Conservation (phyloP, 495 filamentous ascomycete genomes). For the Hypoxylon perforatum region DNA sequence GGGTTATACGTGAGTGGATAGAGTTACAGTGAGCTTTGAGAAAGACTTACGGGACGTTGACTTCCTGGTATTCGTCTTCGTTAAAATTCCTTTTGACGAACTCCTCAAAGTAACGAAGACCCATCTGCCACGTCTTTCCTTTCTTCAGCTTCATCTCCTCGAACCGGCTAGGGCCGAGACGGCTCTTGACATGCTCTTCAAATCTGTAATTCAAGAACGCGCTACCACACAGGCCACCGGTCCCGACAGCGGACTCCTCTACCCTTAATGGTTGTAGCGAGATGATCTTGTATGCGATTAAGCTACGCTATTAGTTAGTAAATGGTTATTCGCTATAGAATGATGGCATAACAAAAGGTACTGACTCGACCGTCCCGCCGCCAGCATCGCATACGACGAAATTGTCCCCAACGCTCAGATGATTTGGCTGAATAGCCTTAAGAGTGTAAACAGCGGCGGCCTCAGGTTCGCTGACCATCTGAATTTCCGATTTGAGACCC, state of each 20-base stretch:
- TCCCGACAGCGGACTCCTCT: slow-evolving; percentile 73
- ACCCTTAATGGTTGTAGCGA: slow-evolving; percentile 68
- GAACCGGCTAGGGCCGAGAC: slow-evolving; percentile 66
- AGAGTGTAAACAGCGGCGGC: slow-evolving; percentile 80
- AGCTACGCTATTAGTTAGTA: slow-evolving; percentile 48
- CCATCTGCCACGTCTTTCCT: slow-evolving; percentile 78
- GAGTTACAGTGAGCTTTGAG: too few species aligned
- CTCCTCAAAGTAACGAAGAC: slow-evolving; percentile 72
- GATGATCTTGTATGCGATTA: slow-evolving; percentile 76
- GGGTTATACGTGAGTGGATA: not conserved
- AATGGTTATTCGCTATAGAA: slow-evolving; percentile 27
- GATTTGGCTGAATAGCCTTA: slow-evolving; percentile 72
- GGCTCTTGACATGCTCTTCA: slow-evolving; percentile 71
- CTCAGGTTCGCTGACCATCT: slow-evolving; percentile 80
- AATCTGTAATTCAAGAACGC: slow-evolving; percentile 78
- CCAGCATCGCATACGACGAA: slow-evolving; percentile 82
- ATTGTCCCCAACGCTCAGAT: slow-evolving; percentile 71
- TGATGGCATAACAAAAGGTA: slow-evolving; percentile 21
- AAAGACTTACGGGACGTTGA: slow-evolving; percentile 69
- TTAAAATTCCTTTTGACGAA: slow-evolving; percentile 80
- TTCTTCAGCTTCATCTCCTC: slow-evolving; percentile 70
- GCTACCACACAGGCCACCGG: slow-evolving; percentile 73
- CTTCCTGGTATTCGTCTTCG: slow-evolving; percentile 74
- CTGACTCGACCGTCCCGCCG: slow-evolving; percentile 76
- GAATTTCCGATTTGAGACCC: slow-evolving; percentile 67